Percentiles rank a stretch among this genome's conserved stretches.
These are phyloP conservation scores for Pythium apleroticum DNA, from an alignment of 352 stramenopile species.

Conservation along the genomic window DNA sequence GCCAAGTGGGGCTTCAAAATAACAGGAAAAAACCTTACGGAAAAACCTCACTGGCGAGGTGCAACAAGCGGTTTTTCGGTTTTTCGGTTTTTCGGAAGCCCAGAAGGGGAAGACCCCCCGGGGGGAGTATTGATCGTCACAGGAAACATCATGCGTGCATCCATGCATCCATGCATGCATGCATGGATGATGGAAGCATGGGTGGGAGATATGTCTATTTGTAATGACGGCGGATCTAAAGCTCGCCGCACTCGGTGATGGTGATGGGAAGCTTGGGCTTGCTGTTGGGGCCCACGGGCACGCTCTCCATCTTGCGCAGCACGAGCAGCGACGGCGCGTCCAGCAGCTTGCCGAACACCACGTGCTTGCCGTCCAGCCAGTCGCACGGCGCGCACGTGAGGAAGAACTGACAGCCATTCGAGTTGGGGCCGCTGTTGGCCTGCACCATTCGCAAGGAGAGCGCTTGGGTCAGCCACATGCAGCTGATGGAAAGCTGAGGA, in stretches of 20 bases:
- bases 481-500: background rate
- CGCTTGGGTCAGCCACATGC: background rate
- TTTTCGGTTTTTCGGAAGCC: no score
- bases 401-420: constrained; percentile 96
- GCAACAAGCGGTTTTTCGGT: constrained; percentile 6
- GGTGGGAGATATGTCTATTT: background rate
- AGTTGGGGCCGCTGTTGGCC: constrained; percentile 94
- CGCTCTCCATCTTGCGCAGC: constrained; percentile 91
- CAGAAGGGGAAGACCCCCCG: no score
- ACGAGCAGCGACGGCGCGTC: constrained; percentile 84
- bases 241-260: constrained; percentile 88
- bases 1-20: background rate
- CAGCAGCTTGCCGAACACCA: constrained; percentile 95
- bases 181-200: background rate
- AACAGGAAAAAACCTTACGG: constrained; percentile 20
- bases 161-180: no score
- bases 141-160: no score
- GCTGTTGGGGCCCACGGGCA: constrained; percentile 76
- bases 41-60: constrained; percentile 21
- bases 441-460: constrained; percentile 23
- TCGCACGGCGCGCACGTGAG: constrained; percentile 92
- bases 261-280: constrained; percentile 88
- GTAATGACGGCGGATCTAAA: constrained; percentile 40
- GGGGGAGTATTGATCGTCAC: background rate
- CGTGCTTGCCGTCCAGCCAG: constrained; percentile 96